Evolutionary conservation across 2,329 filamentous ascomycete species (phyloP).

Genomic region (Cercospora sojina): DNA sequence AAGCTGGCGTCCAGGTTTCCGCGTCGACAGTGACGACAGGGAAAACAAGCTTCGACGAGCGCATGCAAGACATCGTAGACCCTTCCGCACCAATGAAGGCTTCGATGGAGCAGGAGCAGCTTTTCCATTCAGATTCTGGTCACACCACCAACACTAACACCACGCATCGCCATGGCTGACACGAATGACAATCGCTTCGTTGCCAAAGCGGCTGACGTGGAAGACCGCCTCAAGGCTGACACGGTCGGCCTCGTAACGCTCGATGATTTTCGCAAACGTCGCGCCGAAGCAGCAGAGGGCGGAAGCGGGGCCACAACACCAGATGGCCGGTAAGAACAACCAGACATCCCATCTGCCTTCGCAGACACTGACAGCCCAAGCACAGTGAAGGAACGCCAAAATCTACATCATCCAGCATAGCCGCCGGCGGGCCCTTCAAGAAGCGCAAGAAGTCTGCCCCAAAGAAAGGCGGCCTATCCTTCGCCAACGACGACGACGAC

Average conservation of each 20-base stretch:
- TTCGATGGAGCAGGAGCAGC: slow-evolving; percentile 1
- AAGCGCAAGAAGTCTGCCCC: slow-evolving; percentile 55
- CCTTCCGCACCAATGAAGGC: slow-evolving; percentile 2
- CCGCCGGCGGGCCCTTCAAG: slow-evolving; percentile 43
- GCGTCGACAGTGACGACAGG: slow-evolving; percentile 11
- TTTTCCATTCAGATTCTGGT: slow-evolving; percentile 1
- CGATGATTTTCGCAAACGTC: slow-evolving; percentile 92
- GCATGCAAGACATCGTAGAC: slow-evolving; percentile 5
- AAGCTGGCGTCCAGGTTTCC: background rate
- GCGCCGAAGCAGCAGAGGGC: slow-evolving; percentile 74
- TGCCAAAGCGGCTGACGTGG: slow-evolving; percentile 70
- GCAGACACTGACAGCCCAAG: slow-evolving; percentile 55
- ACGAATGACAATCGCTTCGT: slow-evolving; percentile 59
- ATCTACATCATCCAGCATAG: slow-evolving; percentile 34
- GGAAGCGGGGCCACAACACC: slow-evolving; percentile 58
- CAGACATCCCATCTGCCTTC: background rate
- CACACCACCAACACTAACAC: background rate
- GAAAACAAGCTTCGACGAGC: slow-evolving; percentile 1
- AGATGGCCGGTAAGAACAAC: slow-evolving; percentile 57
- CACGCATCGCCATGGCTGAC: slow-evolving; percentile 22
- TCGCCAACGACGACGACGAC: slow-evolving; percentile 67
- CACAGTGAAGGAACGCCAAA: slow-evolving; percentile 55
- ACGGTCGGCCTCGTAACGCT: slow-evolving; percentile 90
- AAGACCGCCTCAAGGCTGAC: slow-evolving; percentile 78
- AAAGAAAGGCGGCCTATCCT: slow-evolving; percentile 64